phyloP scores from a whole-genome alignment of 2,329 filamentous ascomycete species.

The Botrytis porri region DNA sequence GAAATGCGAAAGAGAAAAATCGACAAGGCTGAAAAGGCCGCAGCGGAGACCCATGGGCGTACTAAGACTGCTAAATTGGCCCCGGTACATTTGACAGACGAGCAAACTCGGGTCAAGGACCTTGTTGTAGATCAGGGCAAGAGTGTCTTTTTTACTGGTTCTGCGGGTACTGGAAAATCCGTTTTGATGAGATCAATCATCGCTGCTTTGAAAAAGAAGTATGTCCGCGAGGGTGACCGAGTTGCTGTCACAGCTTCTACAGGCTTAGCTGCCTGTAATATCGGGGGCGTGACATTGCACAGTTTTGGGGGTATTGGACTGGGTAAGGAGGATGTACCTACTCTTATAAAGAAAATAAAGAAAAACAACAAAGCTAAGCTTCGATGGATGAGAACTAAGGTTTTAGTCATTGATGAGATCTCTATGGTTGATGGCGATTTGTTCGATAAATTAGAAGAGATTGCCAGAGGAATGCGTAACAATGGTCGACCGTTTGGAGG shows the following conservation, averaged over 20 bases:
- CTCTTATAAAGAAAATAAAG: constrained; percentile 86
- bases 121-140: constrained; percentile 76
- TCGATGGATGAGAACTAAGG: constrained; percentile 84
- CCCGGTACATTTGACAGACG: constrained; percentile 62
- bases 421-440: constrained; percentile 98
- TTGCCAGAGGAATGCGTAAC: constrained; percentile 81
- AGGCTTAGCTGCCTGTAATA: constrained; percentile 92
- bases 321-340: constrained; percentile 79
- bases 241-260: constrained; percentile 95
- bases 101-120: constrained; percentile 80
- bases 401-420: constrained; percentile 88
- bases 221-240: constrained; percentile 71
- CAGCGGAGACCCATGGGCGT: constrained; percentile 43
- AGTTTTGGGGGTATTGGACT: constrained; percentile 95
- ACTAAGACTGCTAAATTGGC: constrained; percentile 40
- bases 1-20: constrained; percentile 53
- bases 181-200: constrained; percentile 94
- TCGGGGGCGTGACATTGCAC: constrained; percentile 91
- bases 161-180: constrained; percentile 94
- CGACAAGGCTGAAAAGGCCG: constrained; percentile 45
- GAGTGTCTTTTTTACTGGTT: constrained; percentile 97
- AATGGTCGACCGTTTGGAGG: constrained; percentile 93
- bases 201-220: constrained; percentile 71
- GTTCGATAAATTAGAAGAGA: constrained; percentile 91
- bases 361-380: constrained; percentile 83